A percentile compares a stretch with the other conserved stretches of the same genome.
These are phyloP conservation scores for Pulveroboletus sp. DNA, from an alignment of 768 basidiomycete species.

Conservation along the genomic window DNA sequence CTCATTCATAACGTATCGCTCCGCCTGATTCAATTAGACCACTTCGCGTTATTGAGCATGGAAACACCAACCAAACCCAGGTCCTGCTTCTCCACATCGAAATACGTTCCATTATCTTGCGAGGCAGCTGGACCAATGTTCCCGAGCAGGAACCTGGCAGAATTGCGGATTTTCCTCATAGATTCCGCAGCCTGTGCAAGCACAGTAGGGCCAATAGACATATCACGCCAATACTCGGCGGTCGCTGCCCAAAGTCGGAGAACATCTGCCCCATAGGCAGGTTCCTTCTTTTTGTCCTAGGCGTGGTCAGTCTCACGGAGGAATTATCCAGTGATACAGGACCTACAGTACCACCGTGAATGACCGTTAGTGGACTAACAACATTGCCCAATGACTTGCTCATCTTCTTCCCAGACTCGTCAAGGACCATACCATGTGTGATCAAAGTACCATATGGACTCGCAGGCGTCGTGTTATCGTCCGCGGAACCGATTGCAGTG, in stretches of 20 bases:
- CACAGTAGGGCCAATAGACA: constrained; percentile 75
- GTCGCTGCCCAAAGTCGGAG: constrained; percentile 90
- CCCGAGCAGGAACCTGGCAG: constrained; percentile 81
- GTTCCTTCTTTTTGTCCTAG: constrained; percentile 64
- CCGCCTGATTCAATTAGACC: constrained; percentile 47
- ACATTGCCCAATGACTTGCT: constrained; percentile 96
- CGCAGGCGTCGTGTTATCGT: constrained; percentile 11
- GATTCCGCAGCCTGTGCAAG: constrained; percentile 72
- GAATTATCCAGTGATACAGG: not conserved
- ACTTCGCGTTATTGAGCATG: not conserved
- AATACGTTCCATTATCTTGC: not conserved
- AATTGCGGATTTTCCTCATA: constrained; percentile 80
- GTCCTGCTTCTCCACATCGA: constrained; percentile 31
- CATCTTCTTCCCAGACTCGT: constrained; percentile 88
- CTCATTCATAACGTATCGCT: constrained; percentile 84
- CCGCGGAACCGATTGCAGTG: constrained; percentile 56
- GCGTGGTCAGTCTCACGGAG: not conserved
- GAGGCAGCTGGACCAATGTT: constrained; percentile 46
- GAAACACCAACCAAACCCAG: constrained; percentile 57
- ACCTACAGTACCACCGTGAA: constrained; percentile 71
- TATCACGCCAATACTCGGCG: constrained; percentile 85
- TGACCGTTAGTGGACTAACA: constrained; percentile 74
- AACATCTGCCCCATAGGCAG: constrained; percentile 81
- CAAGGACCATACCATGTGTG: constrained; percentile 96
- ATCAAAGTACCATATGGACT: constrained; percentile 76